A percentile compares a stretch with the other conserved stretches of the same genome.
These are phyloP conservation scores for Debaryomyces fabryi DNA, from an alignment of 1,139 yeast species.

Conservation along the genomic window DNA sequence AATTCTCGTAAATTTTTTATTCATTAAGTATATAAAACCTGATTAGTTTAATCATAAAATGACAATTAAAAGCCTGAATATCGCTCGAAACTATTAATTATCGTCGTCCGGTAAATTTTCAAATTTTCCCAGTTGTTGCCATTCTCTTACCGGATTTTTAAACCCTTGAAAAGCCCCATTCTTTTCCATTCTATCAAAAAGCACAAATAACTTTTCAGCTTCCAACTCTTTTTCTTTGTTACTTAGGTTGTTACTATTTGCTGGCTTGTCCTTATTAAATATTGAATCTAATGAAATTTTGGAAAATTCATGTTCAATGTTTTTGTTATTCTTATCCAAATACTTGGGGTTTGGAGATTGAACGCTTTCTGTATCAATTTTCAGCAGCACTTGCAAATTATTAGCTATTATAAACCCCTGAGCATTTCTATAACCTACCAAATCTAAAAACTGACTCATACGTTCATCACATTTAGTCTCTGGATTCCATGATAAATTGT, in stretches of 20 bases:
- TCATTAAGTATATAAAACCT: not conserved
- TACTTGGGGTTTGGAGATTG: conserved; percentile 18
- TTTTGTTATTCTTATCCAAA: conserved; percentile 26
- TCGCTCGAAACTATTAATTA: not conserved
- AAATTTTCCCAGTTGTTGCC: conserved; percentile 39
- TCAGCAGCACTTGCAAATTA: conserved; percentile 18
- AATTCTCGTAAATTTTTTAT: not conserved
- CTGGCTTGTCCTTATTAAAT: conserved; percentile 81
- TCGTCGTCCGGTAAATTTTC: conserved; percentile 21
- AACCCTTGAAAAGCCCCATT: conserved; percentile 47
- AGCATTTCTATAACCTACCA: conserved; percentile 28
- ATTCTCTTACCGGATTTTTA: conserved; percentile 42
- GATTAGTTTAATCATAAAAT: not conserved
- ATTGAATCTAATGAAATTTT: conserved; percentile 91
- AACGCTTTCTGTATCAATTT: conserved; percentile 19
- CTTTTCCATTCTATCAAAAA: conserved; percentile 53
- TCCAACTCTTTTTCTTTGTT: conserved; percentile 57
- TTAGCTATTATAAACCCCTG: conserved; percentile 20
- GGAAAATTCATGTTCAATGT: conserved; percentile 83
- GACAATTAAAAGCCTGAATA: not conserved
- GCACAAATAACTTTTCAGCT: conserved; percentile 52
- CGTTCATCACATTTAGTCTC: conserved; percentile 12
- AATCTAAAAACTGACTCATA: conserved; percentile 21
- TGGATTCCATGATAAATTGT: conserved; percentile 18
- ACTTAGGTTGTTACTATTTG: conserved; percentile 26